Base-by-base conservation (phyloP, 305 asterid genomes). In the Fraxinus greggii region DNA sequence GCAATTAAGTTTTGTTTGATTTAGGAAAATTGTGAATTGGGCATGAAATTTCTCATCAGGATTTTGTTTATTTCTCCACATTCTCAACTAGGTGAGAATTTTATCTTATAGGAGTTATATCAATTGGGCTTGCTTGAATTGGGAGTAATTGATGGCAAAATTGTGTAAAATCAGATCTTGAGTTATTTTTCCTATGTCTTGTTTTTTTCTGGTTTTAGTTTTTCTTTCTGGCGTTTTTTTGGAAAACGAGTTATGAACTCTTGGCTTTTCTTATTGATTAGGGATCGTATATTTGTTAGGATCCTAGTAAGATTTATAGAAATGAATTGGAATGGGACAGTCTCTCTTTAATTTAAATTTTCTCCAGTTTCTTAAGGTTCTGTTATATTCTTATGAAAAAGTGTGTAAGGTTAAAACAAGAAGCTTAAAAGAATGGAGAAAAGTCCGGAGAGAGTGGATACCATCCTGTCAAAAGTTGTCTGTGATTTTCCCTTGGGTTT, bases 81-180 rank as follows among this genome's bases (percentile, higher is more conserved):
- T n/a, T 24, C 33, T 79, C 72, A 78, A 1, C 80, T 81, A 33
- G 65, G 75, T 54, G 19, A 29, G 83, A 48, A 77, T 48, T 70
- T 35, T 19, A 51, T 31, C 72, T 82, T 82, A 7, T 85, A 4
- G 59, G 35, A 48, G 42, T 9, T 5, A 26, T 54, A 32, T 15
- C 5, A 75, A 23, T 72, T 77, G 36, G 74, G 9, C 29, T 61
- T 21, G 72, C 54, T 61, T 61, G 77, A 59, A 81, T 67, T 67
- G 74, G 74, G 19, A 67, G 15, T 10, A 23, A 26, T 4, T 79
- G 29, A 54, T 10, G 45, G 73, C 31, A 42, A 73, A 56, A 74
- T 75, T 31, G 12, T 42, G 81, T 28, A 19, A 35, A 78, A 81
- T 81, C 75, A 45, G 10, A 35, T 3, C 33, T 67, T 7, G 70